A percentile compares a stretch with the other conserved stretches of the same genome.
Conservation (phyloP, 1,284 basidiomycete species). For the Apiotrichum akiyoshidainum region DNA sequence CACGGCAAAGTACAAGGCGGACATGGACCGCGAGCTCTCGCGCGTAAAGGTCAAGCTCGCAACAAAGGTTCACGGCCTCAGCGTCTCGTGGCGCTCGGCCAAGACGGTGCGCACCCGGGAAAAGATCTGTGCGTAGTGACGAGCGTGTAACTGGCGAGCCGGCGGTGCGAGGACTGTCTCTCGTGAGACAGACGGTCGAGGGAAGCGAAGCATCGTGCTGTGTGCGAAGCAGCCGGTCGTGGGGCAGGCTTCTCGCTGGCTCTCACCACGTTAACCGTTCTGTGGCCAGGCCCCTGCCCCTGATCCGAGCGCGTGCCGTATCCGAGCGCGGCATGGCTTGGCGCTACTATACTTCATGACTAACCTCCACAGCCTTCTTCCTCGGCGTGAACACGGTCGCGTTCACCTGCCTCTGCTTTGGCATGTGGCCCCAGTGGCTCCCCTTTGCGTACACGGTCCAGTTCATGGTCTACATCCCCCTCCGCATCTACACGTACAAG, state of each 20-base stretch:
- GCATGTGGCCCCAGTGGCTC: slow-evolving; percentile 73
- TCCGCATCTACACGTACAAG: slow-evolving; percentile 79
- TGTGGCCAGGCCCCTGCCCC: no score
- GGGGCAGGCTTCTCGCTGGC: no score
- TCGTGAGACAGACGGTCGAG: no score
- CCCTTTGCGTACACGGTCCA: slow-evolving; percentile 60
- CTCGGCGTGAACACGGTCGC: slow-evolving; percentile 85
- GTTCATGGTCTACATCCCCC: slow-evolving; percentile 70
- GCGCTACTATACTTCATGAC: not conserved
- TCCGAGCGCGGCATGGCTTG: not conserved
- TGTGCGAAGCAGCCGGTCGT: no score
- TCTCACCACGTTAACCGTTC: no score
- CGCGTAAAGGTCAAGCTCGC: slow-evolving; percentile 65
- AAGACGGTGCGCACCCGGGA: slow-evolving; percentile 88
- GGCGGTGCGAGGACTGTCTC: not conserved
- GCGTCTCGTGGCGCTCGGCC: slow-evolving; percentile 76
- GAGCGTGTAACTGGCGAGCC: not conserved
- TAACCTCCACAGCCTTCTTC: slow-evolving; percentile 67
- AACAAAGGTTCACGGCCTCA: slow-evolving; percentile 65
- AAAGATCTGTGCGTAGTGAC: slow-evolving; percentile 56
- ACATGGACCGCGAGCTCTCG: slow-evolving; percentile 78
- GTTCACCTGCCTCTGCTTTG: slow-evolving; percentile 75
- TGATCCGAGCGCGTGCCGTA: no score
- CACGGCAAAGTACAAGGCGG: slow-evolving; percentile 49
- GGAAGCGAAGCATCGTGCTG: no score